Percentiles rank a stretch among this genome's conserved stretches.
These are phyloP conservation scores for Samsoniella hepiali DNA, from an alignment of 2,329 filamentous ascomycete species.

Conservation along the genomic window DNA sequence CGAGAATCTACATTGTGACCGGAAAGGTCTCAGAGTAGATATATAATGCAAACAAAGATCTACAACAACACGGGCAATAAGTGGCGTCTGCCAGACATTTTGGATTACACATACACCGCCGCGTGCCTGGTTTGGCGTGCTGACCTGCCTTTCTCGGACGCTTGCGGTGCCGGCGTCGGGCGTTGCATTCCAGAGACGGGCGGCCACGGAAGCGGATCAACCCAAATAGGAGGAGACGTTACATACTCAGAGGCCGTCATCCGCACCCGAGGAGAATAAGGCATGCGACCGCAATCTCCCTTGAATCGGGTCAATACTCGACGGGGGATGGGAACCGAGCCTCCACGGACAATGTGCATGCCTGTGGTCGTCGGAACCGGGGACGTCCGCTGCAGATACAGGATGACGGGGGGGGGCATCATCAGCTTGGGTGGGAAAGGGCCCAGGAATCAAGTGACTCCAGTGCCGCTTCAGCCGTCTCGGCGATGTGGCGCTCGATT, in stretches of 20 bases:
- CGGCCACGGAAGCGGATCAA: slow-evolving; percentile 8
- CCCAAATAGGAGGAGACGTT: slow-evolving; percentile 12
- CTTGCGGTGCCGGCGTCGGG: neutral
- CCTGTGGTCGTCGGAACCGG: slow-evolving; percentile 1
- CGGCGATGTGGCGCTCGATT: slow-evolving; percentile 13
- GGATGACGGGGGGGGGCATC: neutral
- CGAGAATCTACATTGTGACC: slow-evolving; percentile 7
- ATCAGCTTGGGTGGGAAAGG: neutral
- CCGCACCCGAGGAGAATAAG: neutral
- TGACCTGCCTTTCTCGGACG: slow-evolving; percentile 16
- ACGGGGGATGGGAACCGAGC: neutral
- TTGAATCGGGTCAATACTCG: neutral
- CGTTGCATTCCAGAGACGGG: slow-evolving; percentile 14
- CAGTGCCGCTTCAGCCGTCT: slow-evolving; percentile 5
- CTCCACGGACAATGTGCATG: neutral
- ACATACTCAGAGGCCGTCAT: slow-evolving; percentile 9
- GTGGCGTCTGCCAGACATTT: neutral
- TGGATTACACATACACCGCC: neutral
- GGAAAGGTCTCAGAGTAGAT: neutral
- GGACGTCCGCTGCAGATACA: neutral
- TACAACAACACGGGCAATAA: neutral
- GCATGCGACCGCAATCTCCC: neutral
- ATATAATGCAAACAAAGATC: neutral
- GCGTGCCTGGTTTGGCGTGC: neutral
- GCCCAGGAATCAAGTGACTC: neutral